Percentiles rank a stretch among this genome's conserved stretches.
Conservation (phyloP, 2,329 filamentous ascomycete genomes). For the Scedosporium dehoogii region DNA sequence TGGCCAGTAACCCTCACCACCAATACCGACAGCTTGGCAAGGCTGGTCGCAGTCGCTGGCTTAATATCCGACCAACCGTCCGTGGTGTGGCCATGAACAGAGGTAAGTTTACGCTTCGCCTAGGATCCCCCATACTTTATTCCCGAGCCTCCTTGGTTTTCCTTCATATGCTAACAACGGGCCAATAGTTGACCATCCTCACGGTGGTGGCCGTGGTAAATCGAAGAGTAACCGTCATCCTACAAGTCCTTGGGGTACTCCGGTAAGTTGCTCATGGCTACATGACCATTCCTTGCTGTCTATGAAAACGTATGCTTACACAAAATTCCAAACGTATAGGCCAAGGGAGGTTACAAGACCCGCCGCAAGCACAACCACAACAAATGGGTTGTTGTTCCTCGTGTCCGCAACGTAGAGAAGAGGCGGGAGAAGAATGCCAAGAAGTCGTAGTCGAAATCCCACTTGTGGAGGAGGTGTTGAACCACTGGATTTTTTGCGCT, state of each 20-base stretch:
- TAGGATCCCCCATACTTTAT: neutral
- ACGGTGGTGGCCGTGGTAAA: slow-evolving; percentile 98
- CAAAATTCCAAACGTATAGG: slow-evolving; percentile 24
- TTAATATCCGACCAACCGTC: slow-evolving; percentile 90
- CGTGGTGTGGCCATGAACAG: slow-evolving; percentile 99
- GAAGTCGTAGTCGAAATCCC: slow-evolving; percentile 4
- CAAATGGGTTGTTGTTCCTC: slow-evolving; percentile 77
- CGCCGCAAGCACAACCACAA: slow-evolving; percentile 81
- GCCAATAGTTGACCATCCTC: slow-evolving; percentile 78
- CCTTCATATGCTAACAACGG: neutral
- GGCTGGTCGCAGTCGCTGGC: slow-evolving; percentile 84
- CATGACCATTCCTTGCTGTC: neutral
- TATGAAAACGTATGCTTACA: neutral
- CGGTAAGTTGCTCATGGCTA: slow-evolving; percentile 51
- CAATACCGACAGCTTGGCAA: slow-evolving; percentile 90
- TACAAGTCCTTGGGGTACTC: slow-evolving; percentile 91
- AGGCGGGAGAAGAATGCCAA: slow-evolving; percentile 52
- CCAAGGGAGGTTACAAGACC: slow-evolving; percentile 88
- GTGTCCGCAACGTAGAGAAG: slow-evolving; percentile 85
- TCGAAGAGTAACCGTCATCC: slow-evolving; percentile 97
- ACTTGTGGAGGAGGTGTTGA: neutral
- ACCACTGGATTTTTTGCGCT: too few relatives aligned
- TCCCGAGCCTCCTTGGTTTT: neutral
- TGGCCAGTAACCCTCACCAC: slow-evolving; percentile 87
- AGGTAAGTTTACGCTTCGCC: slow-evolving; percentile 37